Evolutionary conservation across 306 rosid species (phyloP).

Genomic region (Dryas alaskensis): DNA sequence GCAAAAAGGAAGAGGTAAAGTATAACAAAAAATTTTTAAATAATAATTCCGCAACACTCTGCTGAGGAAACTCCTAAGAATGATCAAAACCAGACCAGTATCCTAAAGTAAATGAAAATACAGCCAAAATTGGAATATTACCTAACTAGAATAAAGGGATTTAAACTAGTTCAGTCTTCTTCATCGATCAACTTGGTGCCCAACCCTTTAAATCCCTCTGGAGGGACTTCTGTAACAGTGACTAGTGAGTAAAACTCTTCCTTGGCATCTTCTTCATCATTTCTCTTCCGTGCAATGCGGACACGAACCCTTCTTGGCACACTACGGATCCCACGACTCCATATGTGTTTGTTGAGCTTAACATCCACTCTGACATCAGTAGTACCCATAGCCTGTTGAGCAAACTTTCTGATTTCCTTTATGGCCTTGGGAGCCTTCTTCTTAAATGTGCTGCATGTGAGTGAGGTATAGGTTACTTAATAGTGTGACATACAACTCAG

Average conservation of each 20-base stretch:
- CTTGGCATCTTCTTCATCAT: slow-evolving; percentile 51
- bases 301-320: slow-evolving; percentile 43
- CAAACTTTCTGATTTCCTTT: slow-evolving; percentile 49
- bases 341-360: slow-evolving; percentile 46
- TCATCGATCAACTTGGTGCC: slow-evolving; percentile 47
- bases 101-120: slow-evolving; percentile 10
- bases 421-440: slow-evolving; percentile 53
- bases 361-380: slow-evolving; percentile 51
- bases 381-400: slow-evolving; percentile 50
- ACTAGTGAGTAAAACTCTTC: slow-evolving; percentile 47
- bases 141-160: slow-evolving; percentile 8
- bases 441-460: slow-evolving; percentile 44
- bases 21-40: not conserved
- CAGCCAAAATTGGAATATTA: slow-evolving; percentile 27
- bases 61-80: not conserved
- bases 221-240: slow-evolving; percentile 39
- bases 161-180: slow-evolving; percentile 36
- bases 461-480: not conserved
- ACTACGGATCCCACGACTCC: slow-evolving; percentile 49
- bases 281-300: slow-evolving; percentile 37
- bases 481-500: not conserved
- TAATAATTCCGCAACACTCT: slow-evolving; percentile 8
- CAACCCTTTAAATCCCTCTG: slow-evolving; percentile 44
- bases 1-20: not conserved
- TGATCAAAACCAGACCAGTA: not conserved